Evolutionary conservation across 306 rosid genomes (phyloP).

Genomic region (Hylodesmum podocarpum): DNA sequence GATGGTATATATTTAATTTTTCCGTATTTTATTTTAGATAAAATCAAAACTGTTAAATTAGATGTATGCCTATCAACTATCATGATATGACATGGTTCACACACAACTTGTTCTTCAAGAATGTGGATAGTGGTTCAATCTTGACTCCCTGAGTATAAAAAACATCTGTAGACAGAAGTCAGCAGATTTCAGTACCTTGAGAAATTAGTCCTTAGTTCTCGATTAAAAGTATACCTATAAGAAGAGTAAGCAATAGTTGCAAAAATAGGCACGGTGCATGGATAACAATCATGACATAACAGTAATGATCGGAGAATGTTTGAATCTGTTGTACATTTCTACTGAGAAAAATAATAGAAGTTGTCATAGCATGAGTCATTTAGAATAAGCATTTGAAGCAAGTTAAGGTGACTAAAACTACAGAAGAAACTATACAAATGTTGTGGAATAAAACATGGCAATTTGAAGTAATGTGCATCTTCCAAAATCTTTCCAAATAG

Average conservation of each 20-base stretch:
- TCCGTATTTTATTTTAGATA: background rate
- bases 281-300: background rate
- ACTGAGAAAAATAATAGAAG: background rate
- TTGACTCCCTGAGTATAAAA: too few relatives aligned
- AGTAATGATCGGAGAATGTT: background rate
- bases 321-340: background rate
- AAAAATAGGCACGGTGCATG: background rate
- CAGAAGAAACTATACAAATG: conserved; percentile 23
- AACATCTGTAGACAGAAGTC: too few relatives aligned
- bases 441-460: background rate
- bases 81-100: too few relatives aligned
- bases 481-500: background rate
- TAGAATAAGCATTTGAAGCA: background rate
- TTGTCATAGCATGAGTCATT: background rate
- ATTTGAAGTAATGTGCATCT: background rate
- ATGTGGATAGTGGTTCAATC: too few relatives aligned
- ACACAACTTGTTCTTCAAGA: too few relatives aligned
- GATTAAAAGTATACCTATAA: too few relatives aligned
- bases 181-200: too few relatives aligned
- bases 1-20: background rate
- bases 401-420: conserved; percentile 13
- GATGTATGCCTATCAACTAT: too few relatives aligned
- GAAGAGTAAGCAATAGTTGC: background rate
- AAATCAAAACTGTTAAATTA: background rate
- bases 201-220: too few relatives aligned